phyloP scores from a whole-genome alignment of 257 asterid species.

The Solanum chiquidenum region DNA sequence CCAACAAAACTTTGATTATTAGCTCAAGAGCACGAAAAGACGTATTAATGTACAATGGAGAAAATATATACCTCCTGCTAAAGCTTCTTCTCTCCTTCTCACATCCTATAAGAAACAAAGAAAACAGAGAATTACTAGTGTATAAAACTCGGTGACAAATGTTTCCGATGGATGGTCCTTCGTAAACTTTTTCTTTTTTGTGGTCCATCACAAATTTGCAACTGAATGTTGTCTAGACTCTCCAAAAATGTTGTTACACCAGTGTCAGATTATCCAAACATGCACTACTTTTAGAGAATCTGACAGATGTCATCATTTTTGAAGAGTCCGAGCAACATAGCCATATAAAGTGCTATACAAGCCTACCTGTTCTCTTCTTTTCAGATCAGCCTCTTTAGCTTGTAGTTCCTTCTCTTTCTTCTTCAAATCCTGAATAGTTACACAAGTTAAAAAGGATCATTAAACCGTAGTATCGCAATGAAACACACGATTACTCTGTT shows the following conservation, averaged over 20 bases:
- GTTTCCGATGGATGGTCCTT: background rate
- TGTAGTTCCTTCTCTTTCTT: conserved; percentile 67
- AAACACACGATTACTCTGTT: background rate
- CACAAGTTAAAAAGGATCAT: background rate
- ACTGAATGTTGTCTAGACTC: background rate
- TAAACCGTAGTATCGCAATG: background rate
- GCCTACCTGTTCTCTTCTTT: conserved; percentile 65
- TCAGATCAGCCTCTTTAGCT: conserved; percentile 78
- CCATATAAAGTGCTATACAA: background rate
- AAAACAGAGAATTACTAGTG: background rate
- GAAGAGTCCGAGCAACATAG: background rate
- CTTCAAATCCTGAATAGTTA: conserved; percentile 45
- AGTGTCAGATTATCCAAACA: background rate
- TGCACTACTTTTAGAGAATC: background rate
- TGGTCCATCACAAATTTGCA: background rate
- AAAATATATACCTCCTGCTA: conserved; percentile 44
- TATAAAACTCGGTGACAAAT: no score
- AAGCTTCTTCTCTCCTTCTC: conserved; percentile 69
- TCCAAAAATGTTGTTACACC: background rate
- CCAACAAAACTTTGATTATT: background rate
- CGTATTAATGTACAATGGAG: background rate
- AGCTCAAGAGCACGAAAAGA: background rate
- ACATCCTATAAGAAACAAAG: conserved; percentile 47
- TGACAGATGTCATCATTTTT: background rate
- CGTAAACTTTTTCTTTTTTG: no score